A percentile compares a stretch with the other conserved stretches of the same genome.
Conservation (phyloP, 2,329 filamentous ascomycete species). For the Ophiocordyceps polyrhachis-furcata region DNA sequence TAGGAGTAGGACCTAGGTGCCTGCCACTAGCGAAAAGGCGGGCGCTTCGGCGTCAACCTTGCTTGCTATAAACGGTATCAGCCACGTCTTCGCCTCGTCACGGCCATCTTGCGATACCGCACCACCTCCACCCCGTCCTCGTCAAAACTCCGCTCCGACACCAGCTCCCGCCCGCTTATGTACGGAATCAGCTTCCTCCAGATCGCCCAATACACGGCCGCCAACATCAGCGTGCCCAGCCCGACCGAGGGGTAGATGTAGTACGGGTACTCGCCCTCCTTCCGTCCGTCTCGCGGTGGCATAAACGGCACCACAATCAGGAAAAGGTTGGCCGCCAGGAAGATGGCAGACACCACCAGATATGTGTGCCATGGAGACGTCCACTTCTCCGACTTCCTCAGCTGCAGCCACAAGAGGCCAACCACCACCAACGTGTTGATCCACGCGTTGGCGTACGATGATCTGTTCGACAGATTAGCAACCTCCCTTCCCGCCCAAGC, state of each 20-base stretch:
- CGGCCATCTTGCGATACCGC: conserved; percentile 18
- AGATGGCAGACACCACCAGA: conserved; percentile 27
- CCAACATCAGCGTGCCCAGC: conserved; percentile 29
- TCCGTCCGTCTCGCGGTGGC: conserved; percentile 27
- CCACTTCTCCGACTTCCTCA: conserved; percentile 31
- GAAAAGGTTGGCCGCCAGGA: conserved; percentile 31
- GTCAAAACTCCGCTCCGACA: conserved; percentile 22
- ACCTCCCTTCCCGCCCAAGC: not conserved
- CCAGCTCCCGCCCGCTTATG: conserved; percentile 29
- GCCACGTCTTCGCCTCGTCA: not conserved
- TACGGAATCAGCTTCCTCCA: conserved; percentile 32
- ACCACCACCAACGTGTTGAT: conserved; percentile 32
- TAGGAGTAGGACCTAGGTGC: too few species aligned
- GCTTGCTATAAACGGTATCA: too few species aligned
- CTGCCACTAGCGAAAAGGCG: too few species aligned
- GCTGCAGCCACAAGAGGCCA: conserved; percentile 33
- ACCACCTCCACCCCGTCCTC: conserved; percentile 21
- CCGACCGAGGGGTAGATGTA: conserved; percentile 37
- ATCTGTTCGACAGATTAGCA: conserved; percentile 7
- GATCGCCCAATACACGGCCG: conserved; percentile 30
- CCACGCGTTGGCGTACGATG: conserved; percentile 33
- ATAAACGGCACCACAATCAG: conserved; percentile 35
- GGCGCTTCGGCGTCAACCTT: too few species aligned
- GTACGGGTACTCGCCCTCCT: conserved; percentile 32
- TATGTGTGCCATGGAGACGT: conserved; percentile 31